Conservation (phyloP, 495 filamentous ascomycete genomes). For the Mytilinidion resinicola region DNA sequence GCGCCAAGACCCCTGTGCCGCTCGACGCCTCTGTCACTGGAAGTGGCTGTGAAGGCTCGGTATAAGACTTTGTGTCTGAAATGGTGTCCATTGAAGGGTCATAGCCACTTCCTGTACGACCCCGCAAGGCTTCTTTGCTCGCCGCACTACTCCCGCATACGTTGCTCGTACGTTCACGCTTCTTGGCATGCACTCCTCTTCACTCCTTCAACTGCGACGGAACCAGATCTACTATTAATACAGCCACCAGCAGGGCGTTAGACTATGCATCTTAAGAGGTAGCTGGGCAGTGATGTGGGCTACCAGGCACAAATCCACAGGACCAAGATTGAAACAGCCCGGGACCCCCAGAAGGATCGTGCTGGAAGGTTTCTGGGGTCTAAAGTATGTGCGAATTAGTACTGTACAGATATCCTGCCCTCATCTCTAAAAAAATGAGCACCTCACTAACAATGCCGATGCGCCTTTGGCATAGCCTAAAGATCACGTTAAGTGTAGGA, state of each 20-base stretch:
- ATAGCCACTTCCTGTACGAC: neutral
- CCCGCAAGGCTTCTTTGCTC: neutral
- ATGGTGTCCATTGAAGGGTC: neutral
- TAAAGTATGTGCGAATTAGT: neutral
- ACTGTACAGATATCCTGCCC: neutral
- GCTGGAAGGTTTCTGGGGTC: slow-evolving; percentile 1
- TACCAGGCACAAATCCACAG: neutral
- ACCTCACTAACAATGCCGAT: neutral
- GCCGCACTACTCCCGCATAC: neutral
- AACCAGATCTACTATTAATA: neutral
- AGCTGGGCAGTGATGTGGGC: neutral
- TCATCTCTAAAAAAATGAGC: neutral
- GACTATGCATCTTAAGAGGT: neutral
- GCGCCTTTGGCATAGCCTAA: slow-evolving; percentile 1
- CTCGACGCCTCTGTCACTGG: neutral
- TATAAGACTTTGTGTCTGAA: neutral
- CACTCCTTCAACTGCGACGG: neutral
- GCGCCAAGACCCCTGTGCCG: neutral
- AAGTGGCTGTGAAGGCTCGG: neutral
- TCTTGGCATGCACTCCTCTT: neutral
- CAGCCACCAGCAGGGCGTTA: neutral
- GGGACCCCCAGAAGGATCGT: neutral
- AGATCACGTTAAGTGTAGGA: neutral
- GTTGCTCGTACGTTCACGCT: neutral
- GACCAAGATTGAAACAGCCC: neutral